These are phyloP conservation scores for Arxiozyma bovina DNA, from an alignment of 1,139 yeast genomes.

Conservation along the genomic window DNA sequence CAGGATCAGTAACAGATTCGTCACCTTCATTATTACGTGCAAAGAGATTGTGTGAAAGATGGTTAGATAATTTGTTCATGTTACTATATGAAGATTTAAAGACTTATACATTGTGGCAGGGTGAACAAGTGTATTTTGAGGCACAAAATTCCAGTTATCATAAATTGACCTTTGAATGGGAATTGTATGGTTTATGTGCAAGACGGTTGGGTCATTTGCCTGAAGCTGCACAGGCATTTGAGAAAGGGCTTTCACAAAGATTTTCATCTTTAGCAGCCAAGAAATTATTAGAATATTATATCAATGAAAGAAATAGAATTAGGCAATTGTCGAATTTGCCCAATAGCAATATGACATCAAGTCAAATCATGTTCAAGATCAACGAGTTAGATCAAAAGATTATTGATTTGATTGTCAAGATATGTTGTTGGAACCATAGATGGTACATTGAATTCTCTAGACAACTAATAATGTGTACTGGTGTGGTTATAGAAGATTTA, in stretches of 20 bases:
- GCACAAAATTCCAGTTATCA: slow-evolving; percentile 71
- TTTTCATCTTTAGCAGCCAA: slow-evolving; percentile 78
- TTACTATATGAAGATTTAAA: slow-evolving; percentile 84
- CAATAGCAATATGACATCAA: slow-evolving; percentile 26
- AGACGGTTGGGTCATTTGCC: slow-evolving; percentile 73
- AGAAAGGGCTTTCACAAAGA: slow-evolving; percentile 59
- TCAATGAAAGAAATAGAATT: slow-evolving; percentile 31
- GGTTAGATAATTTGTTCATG: slow-evolving; percentile 93
- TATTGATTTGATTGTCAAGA: slow-evolving; percentile 61
- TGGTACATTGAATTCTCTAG: slow-evolving; percentile 94
- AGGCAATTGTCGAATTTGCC: slow-evolving; percentile 19
- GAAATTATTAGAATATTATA: slow-evolving; percentile 61
- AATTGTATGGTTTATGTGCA: slow-evolving; percentile 78
- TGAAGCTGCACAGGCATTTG: slow-evolving; percentile 79
- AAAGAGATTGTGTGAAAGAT: slow-evolving; percentile 89
- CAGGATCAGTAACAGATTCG: slow-evolving; percentile 31
- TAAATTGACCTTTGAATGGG: slow-evolving; percentile 90
- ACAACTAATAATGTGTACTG: slow-evolving; percentile 45
- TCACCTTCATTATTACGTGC: slow-evolving; percentile 16
- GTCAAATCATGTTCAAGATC: slow-evolving; percentile 36
- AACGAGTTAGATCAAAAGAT: slow-evolving; percentile 51
- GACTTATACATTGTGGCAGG: slow-evolving; percentile 91
- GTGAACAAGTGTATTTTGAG: slow-evolving; percentile 77
- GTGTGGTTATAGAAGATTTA: slow-evolving; percentile 60
- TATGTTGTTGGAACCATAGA: slow-evolving; percentile 91